Evolutionary conservation across 75 land plant species (phyloP), one percentile per base, ranked within the genome.

Genomic region (Chamaecyparis obtusa): DNA sequence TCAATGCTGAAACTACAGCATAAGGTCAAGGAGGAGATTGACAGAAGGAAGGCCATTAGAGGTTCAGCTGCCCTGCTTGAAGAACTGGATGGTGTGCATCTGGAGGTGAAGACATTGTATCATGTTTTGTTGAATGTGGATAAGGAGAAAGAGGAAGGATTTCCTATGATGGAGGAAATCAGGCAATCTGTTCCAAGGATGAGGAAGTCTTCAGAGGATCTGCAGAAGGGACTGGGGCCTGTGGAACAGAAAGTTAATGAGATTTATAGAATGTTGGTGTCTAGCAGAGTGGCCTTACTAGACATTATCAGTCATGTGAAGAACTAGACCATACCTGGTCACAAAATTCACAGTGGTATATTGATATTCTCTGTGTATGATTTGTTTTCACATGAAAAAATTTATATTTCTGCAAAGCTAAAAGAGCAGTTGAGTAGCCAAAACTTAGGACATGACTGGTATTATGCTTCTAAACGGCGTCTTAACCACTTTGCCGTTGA

Each of bases 11-110:
- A 43, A 37, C 46, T 89, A 46, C 90, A 89, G 89, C 84, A 88
- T 41, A 87, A 67, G 27, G 89, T 89, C 48, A 89, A 89, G 89
- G 90, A 89, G 84, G 89, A 89, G 60, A 80, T 88, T 36, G 90
- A 89, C 39, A 89, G 77, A 83, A 78, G 79, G 41, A 89, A 87
- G 90, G 51, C 83, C 83, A 30, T 3, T 15, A 88, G 21, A 30
- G 83, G 83, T 33, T 89, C 90, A 9, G 37, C 64, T 77, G 88
- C 90, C 17, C 90, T 83, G 21, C 60, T 89, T 5, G 43, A 77
- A 19, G 90, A 89, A 84, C 84, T 89, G 32, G 89, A 78, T 32
- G 17, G 32, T 27, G 89, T 87, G 36, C 90, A 89, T 80, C 32
- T 54, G 46, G 48, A 51, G 17, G 84, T 80, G 33, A 39, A 83